Evolutionary conservation across 1,139 yeast genomes (phyloP).

Genomic region (Nakaseomyces delphensis): DNA sequence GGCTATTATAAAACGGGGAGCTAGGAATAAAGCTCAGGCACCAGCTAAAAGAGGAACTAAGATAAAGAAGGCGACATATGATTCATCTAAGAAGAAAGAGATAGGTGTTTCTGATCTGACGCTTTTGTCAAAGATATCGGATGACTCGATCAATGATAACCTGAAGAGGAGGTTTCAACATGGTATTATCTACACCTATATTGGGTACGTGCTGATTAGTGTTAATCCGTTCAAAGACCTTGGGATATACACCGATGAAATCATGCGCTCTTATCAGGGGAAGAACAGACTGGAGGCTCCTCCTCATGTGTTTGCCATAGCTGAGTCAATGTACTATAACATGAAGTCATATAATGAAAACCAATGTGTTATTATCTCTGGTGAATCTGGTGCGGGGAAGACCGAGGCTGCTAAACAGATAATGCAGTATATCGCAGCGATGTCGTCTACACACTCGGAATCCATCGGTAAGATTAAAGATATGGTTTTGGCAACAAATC

Average conservation of each 20-base stretch:
- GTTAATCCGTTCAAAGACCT: slow-evolving; percentile 95
- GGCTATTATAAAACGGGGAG: slow-evolving; percentile 75
- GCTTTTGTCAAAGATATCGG: slow-evolving; percentile 75
- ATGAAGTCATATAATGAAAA: slow-evolving; percentile 90
- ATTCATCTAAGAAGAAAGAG: slow-evolving; percentile 79
- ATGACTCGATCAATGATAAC: slow-evolving; percentile 89
- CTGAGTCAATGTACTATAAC: slow-evolving; percentile 93
- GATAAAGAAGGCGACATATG: slow-evolving; percentile 88
- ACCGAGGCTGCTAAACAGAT: slow-evolving; percentile 98
- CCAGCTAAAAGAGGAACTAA: slow-evolving; percentile 44
- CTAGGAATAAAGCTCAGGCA: slow-evolving; percentile 49
- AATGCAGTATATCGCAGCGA: slow-evolving; percentile 96
- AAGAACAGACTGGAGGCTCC: slow-evolving; percentile 92
- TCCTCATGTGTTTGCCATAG: slow-evolving; percentile 98
- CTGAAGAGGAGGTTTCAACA: slow-evolving; percentile 81
- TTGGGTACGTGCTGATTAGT: slow-evolving; percentile 83
- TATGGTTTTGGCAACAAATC: slow-evolving; percentile 97
- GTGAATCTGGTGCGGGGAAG: slow-evolving; percentile 98
- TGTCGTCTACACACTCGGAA: slow-evolving; percentile 48
- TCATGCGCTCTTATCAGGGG: slow-evolving; percentile 71
- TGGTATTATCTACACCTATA: slow-evolving; percentile 81
- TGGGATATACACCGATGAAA: slow-evolving; percentile 83
- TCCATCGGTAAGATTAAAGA: slow-evolving; percentile 80
- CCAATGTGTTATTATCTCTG: slow-evolving; percentile 96
- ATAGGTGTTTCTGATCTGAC: slow-evolving; percentile 97